Conservation (phyloP, 1,284 basidiomycete genomes). For the Tilletia walkeri region DNA sequence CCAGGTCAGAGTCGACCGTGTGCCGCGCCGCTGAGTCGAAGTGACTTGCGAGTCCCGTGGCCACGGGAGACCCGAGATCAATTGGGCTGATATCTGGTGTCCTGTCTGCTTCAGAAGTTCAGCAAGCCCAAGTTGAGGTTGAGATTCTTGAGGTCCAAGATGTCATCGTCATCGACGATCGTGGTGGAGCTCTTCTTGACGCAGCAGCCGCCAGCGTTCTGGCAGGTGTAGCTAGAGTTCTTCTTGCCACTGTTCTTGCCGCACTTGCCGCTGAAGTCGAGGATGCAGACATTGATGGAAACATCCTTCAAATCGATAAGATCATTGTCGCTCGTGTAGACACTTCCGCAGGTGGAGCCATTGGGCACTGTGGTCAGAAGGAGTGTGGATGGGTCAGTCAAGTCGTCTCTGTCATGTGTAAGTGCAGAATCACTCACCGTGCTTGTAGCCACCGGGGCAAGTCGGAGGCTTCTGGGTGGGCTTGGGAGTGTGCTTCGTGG, state of each 20-base stretch:
- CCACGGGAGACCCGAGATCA: no score
- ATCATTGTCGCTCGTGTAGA: conserved; percentile 11
- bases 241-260: conserved; percentile 14
- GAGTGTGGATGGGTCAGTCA: neutral
- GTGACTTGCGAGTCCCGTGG: no score
- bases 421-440: neutral
- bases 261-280: conserved; percentile 14
- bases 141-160: neutral
- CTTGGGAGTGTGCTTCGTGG: conserved; percentile 8
- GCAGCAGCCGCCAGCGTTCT: conserved; percentile 8
- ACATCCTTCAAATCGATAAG: conserved; percentile 12
- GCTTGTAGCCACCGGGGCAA: conserved; percentile 9
- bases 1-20: no score
- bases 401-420: neutral
- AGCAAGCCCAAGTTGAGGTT: conserved; percentile 10
- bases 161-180: conserved; percentile 2
- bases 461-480: conserved; percentile 11
- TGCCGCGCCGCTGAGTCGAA: no score
- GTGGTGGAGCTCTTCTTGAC: conserved; percentile 1
- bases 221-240: neutral
- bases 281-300: conserved; percentile 13
- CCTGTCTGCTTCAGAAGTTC: neutral
- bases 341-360: conserved; percentile 2
- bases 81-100: no score
- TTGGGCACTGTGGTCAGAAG: neutral